phyloP scores from a whole-genome alignment of 2,329 filamentous ascomycete genomes.

The Blumeriella jaapii region DNA sequence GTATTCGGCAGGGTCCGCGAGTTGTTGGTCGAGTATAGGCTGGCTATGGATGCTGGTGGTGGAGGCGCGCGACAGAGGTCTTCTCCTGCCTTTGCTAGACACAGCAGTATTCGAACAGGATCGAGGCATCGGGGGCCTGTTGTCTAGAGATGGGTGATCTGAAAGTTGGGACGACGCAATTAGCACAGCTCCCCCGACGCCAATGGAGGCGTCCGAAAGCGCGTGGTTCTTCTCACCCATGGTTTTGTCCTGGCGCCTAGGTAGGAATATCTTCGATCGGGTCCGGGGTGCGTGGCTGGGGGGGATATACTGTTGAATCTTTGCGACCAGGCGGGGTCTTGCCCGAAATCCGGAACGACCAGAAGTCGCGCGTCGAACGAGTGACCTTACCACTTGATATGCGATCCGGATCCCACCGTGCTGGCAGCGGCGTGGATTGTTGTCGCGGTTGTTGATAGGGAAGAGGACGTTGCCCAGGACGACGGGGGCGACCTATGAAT shows the following conservation, averaged over 20 bases:
- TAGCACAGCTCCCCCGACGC: conserved; percentile 8
- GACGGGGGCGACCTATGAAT: too few relatives aligned
- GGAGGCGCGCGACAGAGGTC: conserved; percentile 36
- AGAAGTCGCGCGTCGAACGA: conserved; percentile 8
- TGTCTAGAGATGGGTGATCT: conserved; percentile 25
- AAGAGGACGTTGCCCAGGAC: too few relatives aligned
- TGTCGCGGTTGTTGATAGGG: conserved; percentile 1
- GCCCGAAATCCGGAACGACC: not conserved
- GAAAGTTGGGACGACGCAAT: conserved; percentile 10
- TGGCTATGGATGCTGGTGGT: conserved; percentile 35
- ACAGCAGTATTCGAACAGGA: conserved; percentile 35
- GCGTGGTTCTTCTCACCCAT: conserved; percentile 27
- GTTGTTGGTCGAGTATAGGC: conserved; percentile 24
- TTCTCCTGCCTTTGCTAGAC: conserved; percentile 31
- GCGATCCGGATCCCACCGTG: not conserved
- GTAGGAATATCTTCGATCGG: conserved; percentile 8
- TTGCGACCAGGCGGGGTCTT: conserved; percentile 8
- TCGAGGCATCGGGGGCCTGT: conserved; percentile 30
- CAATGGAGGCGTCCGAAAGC: too few relatives aligned
- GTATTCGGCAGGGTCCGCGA: conserved; percentile 19
- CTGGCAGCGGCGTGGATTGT: conserved; percentile 7
- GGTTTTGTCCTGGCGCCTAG: conserved; percentile 8
- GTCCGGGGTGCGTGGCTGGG: conserved; percentile 12
- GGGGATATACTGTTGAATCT: conserved; percentile 19
- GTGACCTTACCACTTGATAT: conserved; percentile 9